Percentiles rank a stretch among this genome's conserved stretches.
These are phyloP conservation scores for Trichophyton mentagrophytes DNA, from an alignment of 2,329 filamentous ascomycete species.

Conservation along the genomic window DNA sequence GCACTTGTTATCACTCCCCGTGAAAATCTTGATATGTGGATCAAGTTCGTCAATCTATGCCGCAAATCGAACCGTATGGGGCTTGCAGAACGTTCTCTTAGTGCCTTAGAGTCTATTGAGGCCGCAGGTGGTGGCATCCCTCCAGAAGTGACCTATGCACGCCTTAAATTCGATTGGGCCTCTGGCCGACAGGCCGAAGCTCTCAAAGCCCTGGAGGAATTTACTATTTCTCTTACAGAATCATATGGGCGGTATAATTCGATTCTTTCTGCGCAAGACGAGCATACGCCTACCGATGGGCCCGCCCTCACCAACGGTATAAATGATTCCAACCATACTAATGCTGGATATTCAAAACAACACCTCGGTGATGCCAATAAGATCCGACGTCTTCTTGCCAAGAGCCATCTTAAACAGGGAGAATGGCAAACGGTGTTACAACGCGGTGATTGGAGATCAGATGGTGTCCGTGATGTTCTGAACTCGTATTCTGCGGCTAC, in stretches of 20 bases:
- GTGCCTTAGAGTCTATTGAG: constrained; percentile 67
- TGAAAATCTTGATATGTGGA: constrained; percentile 98
- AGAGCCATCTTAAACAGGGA: constrained; percentile 90
- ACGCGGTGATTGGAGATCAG: constrained; percentile 77
- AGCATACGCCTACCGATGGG: constrained; percentile 33
- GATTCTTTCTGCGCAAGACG: constrained; percentile 24
- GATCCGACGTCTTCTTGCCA: constrained; percentile 62
- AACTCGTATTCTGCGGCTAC: constrained; percentile 87
- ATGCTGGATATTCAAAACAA: constrained; percentile 27
- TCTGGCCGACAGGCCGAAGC: constrained; percentile 54
- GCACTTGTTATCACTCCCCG: constrained; percentile 80
- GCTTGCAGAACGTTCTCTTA: constrained; percentile 86
- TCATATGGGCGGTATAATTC: constrained; percentile 41
- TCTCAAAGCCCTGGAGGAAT: constrained; percentile 49
- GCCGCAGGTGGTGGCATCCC: constrained; percentile 31
- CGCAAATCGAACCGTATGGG: constrained; percentile 92
- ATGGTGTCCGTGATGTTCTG: constrained; percentile 75
- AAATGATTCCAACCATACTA: constrained; percentile 28
- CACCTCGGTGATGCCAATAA: constrained; percentile 41
- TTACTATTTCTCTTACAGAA: constrained; percentile 47
- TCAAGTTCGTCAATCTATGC: constrained; percentile 97
- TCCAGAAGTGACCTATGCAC: constrained; percentile 86
- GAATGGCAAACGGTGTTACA: constrained; percentile 87
- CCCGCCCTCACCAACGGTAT: constrained; percentile 36
- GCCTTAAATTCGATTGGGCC: constrained; percentile 95